Base-by-base conservation (phyloP, 495 filamentous ascomycete genomes). In the Podospora appendiculata region DNA sequence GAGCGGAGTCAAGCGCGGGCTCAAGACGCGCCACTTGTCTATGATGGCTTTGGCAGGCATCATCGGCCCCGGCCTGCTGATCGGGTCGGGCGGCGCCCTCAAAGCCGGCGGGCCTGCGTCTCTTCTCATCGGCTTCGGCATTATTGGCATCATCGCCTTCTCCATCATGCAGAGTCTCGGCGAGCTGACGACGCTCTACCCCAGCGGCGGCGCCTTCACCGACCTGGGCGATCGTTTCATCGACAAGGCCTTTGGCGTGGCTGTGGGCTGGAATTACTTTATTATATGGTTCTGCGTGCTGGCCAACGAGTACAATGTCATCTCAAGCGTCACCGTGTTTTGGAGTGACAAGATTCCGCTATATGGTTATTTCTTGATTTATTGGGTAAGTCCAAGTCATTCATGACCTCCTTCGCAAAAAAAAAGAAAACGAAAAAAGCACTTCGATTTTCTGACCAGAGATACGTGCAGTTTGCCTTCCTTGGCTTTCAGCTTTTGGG, bases 231-330 rank as follows among this genome's bases (percentile, higher is more conserved):
- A 85, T 50, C 79, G 86, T 38, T 82, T 90, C 55, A 79, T 89
- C 48, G 84, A 88, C 62, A 82, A 85, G 42, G 84, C 84, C 40
- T 81, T 90, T 68, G 89, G 87, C 36, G 90, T 90, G 54, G 86
- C 89, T 38, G 89, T 95, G 57, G 89, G 89, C 32, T 89, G 86
- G 85, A 83, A 87, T 58, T 89, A 89, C 58, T 82, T 81, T 58
- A 78, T 87, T 51, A 74, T 78, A 52, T 89, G 86, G 85, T 67
- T 79, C 54, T 65, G 73, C 16, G 76, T 81, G 10, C 61, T 83
- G 42, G 71, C 78, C 44, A 78, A 79, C 54, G 80, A 83, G 61
- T 74, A 79, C 41, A 81, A 79, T 12, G 77, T 77, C 50, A 79
- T 80, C 16, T 77, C 75, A 17, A 81, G 77, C 53, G 83, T 84